Conservation (phyloP, 257 asterid species). For the Gynochthodes officinalis region DNA sequence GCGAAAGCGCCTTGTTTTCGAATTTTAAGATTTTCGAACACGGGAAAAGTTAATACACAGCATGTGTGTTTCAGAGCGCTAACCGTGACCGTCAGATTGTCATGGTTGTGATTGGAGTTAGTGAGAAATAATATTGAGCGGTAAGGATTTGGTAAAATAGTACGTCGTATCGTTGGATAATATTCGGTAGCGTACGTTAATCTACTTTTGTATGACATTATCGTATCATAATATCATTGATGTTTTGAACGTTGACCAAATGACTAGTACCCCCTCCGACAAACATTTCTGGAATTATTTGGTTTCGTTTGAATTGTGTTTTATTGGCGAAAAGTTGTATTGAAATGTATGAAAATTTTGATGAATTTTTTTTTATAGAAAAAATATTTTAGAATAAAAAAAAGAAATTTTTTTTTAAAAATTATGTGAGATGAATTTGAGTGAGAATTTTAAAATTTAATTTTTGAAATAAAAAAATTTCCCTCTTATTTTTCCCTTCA, state of each 20-base stretch:
- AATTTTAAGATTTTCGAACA: conserved; percentile 2
- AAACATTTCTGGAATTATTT: too few species aligned
- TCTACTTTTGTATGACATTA: too few species aligned
- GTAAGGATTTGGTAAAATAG: background rate
- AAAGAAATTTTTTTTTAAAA: too few species aligned
- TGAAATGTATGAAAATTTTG: too few species aligned
- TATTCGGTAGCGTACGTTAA: background rate
- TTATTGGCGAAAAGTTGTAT: too few species aligned
- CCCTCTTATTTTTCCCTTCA: too few species aligned
- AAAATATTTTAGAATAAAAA: too few species aligned
- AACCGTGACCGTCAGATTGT: background rate
- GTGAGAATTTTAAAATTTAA: too few species aligned
- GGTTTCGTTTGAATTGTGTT: too few species aligned
- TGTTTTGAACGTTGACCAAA: background rate
- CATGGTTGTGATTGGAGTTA: background rate
- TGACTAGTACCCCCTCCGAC: background rate
- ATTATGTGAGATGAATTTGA: too few species aligned
- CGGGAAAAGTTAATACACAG: background rate
- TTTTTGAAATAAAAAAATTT: too few species aligned
- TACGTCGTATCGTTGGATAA: background rate
- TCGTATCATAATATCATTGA: background rate
- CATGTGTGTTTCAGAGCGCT: background rate
- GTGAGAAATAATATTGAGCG: background rate
- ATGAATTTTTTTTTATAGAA: too few species aligned
- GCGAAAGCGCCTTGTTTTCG: conserved; percentile 11